Conservation (phyloP, 192 early-diverging fungal genomes). For the Coemansia nantahalensis region DNA sequence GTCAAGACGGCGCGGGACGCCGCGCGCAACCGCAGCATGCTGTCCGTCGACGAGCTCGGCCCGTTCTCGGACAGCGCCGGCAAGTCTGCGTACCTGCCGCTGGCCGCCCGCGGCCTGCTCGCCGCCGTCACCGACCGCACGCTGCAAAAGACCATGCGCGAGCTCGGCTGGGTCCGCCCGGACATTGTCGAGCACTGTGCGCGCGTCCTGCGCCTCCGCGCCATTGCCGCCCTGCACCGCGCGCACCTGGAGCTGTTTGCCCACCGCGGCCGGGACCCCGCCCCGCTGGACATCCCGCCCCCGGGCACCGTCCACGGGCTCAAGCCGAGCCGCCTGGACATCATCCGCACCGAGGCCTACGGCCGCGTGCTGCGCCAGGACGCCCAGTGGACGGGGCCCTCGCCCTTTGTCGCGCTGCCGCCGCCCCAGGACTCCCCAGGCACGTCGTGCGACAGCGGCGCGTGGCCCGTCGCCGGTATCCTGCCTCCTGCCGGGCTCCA, state of each 20-base stretch:
- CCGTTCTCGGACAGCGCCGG: constrained; percentile 4
- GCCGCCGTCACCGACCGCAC: constrained; percentile 19
- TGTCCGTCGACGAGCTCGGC: constrained; percentile 34
- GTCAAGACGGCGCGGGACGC: constrained; percentile 3
- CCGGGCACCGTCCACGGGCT: constrained; percentile 2
- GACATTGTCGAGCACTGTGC: constrained; percentile 41
- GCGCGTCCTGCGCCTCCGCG: constrained; percentile 20
- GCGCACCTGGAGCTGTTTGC: constrained; percentile 10
- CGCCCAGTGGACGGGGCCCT: constrained; percentile 16
- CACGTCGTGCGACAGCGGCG: neutral
- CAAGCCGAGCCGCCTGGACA: constrained; percentile 11
- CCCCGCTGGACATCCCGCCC: neutral
- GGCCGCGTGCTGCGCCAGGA: constrained; percentile 26
- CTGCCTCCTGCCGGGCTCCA: constrained; percentile 38
- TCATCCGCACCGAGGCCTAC: constrained; percentile 10
- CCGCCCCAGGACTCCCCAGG: neutral
- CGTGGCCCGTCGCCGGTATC: neutral
- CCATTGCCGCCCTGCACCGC: constrained; percentile 18
- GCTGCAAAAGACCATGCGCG: no score
- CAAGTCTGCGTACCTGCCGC: constrained; percentile 20
- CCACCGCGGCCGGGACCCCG: neutral
- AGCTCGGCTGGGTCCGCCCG: constrained; percentile 15
- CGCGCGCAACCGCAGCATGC: neutral
- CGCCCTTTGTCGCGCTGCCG: constrained; percentile 14
- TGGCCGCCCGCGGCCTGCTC: constrained; percentile 13